A percentile compares a stretch with the other conserved stretches of the same genome.
Conservation (phyloP, 208 protist species). For the Trypanosomatidae sp. region DNA sequence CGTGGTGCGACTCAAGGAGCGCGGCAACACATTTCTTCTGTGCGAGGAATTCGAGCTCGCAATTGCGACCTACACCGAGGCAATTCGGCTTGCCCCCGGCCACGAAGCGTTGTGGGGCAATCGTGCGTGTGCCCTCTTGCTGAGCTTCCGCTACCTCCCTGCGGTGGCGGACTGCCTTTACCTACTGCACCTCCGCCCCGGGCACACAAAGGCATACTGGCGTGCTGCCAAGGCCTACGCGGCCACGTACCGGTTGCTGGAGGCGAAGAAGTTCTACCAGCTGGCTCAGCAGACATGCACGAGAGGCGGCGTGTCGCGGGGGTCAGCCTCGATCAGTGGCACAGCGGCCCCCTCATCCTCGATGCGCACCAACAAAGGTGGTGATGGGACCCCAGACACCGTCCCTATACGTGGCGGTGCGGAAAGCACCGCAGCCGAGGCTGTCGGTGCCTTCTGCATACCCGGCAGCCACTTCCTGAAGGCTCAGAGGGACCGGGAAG, state of each 20-base stretch:
- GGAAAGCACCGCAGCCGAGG: neutral
- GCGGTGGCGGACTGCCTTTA: constrained; percentile 70
- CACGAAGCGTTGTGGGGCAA: constrained; percentile 69
- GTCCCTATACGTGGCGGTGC: neutral
- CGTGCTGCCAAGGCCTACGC: constrained; percentile 65
- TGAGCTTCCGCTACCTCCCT: constrained; percentile 52
- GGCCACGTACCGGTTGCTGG: constrained; percentile 17
- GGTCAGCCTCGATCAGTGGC: neutral
- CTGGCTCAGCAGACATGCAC: constrained; percentile 37
- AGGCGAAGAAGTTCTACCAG: constrained; percentile 55
- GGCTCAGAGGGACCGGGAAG: constrained; percentile 27
- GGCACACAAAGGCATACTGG: constrained; percentile 69
- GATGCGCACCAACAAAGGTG: neutral
- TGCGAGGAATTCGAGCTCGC: constrained; percentile 52
- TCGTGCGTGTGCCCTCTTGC: constrained; percentile 70
- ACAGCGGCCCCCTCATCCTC: neutral
- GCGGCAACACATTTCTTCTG: constrained; percentile 62
- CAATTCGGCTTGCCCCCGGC: constrained; percentile 46
- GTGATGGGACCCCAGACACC: neutral
- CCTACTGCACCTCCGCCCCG: constrained; percentile 44
- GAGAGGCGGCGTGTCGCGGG: neutral
- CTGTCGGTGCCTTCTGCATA: neutral
- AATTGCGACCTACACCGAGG: constrained; percentile 63
- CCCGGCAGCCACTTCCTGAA: constrained; percentile 10
- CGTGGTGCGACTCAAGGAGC: constrained; percentile 39